These are phyloP conservation scores for Boeremia lycopersici DNA, from an alignment of 2,329 filamentous ascomycete species.

Conservation along the genomic window DNA sequence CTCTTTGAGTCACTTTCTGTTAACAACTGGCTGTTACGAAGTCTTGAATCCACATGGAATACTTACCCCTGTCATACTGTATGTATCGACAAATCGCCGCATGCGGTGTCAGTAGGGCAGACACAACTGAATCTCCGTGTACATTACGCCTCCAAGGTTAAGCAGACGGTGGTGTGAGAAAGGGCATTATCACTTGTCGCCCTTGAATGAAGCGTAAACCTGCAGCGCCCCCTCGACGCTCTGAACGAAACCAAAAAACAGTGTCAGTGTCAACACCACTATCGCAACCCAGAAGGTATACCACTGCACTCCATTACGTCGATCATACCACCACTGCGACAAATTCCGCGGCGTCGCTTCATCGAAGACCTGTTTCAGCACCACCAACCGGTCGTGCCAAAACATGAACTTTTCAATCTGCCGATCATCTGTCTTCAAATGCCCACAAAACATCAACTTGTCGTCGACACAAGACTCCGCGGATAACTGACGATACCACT, in stretches of 20 bases:
- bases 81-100: too few relatives aligned
- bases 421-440: conserved; percentile 42
- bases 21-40: too few relatives aligned
- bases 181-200: too few relatives aligned
- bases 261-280: conserved; percentile 43
- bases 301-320: conserved; percentile 50
- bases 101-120: too few relatives aligned
- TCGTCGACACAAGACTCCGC: conserved; percentile 31
- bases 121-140: too few relatives aligned
- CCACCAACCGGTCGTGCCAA: conserved; percentile 53
- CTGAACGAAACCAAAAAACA: conserved; percentile 54
- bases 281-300: conserved; percentile 57
- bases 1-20: too few relatives aligned
- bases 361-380: conserved; percentile 53
- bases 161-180: too few relatives aligned
- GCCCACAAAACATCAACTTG: conserved; percentile 33
- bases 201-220: conserved; percentile 27
- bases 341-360: conserved; percentile 44
- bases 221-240: conserved; percentile 50
- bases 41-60: too few relatives aligned
- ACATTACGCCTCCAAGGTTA: too few relatives aligned
- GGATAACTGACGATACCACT: conserved; percentile 25
- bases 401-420: conserved; percentile 43
- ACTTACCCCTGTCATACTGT: too few relatives aligned
- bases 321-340: conserved; percentile 53